These are phyloP conservation scores for Cudoniella acicularis DNA, from an alignment of 495 filamentous ascomycete genomes.

Conservation along the genomic window DNA sequence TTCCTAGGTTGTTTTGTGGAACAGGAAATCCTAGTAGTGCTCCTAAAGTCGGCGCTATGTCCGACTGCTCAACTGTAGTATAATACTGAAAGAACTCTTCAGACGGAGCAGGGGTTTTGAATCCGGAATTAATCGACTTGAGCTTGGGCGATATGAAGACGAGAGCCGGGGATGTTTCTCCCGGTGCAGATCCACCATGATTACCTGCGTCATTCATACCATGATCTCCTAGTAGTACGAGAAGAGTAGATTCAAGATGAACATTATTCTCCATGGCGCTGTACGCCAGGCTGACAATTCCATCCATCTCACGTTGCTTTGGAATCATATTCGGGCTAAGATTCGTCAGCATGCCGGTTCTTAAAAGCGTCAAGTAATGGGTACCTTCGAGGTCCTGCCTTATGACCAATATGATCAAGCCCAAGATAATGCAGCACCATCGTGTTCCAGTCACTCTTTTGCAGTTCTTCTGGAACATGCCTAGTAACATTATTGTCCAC, in stretches of 20 bases:
- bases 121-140: constrained; percentile 43
- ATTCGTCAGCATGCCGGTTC: constrained; percentile 16
- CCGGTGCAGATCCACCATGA: constrained; percentile 86
- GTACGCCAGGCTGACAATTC: constrained; percentile 71
- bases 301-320: constrained; percentile 95
- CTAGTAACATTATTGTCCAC: constrained; percentile 97
- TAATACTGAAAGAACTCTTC: constrained; percentile 75
- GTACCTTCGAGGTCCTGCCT: constrained; percentile 83
- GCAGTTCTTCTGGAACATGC: constrained; percentile 74
- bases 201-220: constrained; percentile 99
- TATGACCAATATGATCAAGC: constrained; percentile 96
- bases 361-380: neutral
- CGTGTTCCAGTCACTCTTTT: constrained; percentile 79
- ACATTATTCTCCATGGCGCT: constrained; percentile 62
- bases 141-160: constrained; percentile 90
- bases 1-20: constrained; percentile 87
- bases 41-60: constrained; percentile 87
- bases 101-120: constrained; percentile 41
- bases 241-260: constrained; percentile 72
- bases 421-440: constrained; percentile 95
- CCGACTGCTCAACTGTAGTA: constrained; percentile 79
- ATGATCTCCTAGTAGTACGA: constrained; percentile 90
- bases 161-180: constrained; percentile 90
- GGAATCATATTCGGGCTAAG: constrained; percentile 71
- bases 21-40: constrained; percentile 84